Evolutionary conservation across 2,329 filamentous ascomycete species (phyloP).

Genomic region (Helminthosporium solani): DNA sequence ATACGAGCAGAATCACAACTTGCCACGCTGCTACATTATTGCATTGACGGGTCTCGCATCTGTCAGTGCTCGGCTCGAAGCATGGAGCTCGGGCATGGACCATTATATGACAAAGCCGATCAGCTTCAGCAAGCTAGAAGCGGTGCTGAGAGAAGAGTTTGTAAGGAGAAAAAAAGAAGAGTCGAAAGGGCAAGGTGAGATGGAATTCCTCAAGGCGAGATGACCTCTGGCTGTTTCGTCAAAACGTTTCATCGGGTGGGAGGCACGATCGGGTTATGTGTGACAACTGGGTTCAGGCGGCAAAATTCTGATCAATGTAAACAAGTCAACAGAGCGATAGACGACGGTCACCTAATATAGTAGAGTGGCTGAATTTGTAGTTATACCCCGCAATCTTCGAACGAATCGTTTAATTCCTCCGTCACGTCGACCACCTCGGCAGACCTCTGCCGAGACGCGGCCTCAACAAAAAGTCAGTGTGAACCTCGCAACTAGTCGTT

Average conservation of each 20-base stretch:
- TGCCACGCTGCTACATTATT: conserved; percentile 16
- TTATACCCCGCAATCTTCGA: not conserved
- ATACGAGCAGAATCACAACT: conserved; percentile 23
- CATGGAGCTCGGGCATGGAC: conserved; percentile 24
- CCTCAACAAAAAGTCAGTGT: not conserved
- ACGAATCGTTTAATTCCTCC: not conserved
- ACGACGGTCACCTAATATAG: too few species aligned
- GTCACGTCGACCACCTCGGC: not conserved
- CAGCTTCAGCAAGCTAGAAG: conserved; percentile 18
- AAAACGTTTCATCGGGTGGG: too few species aligned
- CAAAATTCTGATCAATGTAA: too few species aligned
- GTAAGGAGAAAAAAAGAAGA: not conserved
- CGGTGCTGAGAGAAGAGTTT: not conserved
- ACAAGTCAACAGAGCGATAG: too few species aligned
- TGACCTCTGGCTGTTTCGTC: too few species aligned
- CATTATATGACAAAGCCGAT: conserved; percentile 32
- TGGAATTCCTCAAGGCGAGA: too few species aligned
- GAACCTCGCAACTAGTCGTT: not conserved
- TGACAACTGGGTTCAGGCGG: too few species aligned
- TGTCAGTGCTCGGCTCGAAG: conserved; percentile 21
- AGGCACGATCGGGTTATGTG: too few species aligned
- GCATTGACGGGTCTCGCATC: conserved; percentile 28
- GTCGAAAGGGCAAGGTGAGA: not conserved
- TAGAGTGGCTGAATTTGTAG: not conserved
- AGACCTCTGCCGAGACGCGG: not conserved